A percentile compares a stretch with the other conserved stretches of the same genome.
phyloP scores from a whole-genome alignment of 164 flowering plant genomes.

The Magnolia kwangsiensis region DNA sequence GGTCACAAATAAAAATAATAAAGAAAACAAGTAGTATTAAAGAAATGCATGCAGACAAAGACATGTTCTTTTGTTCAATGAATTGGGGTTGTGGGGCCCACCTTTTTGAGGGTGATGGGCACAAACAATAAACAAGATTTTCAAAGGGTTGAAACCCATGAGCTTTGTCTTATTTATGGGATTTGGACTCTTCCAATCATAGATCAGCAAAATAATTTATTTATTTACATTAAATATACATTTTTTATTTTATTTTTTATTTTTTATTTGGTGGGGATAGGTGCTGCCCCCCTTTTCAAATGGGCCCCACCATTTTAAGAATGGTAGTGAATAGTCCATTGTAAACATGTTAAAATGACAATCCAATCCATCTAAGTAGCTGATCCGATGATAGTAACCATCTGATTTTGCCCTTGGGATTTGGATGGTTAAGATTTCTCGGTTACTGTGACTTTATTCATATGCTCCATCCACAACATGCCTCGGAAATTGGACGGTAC shows the following conservation, averaged over 20 bases:
- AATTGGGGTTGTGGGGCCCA: constrained; percentile 4
- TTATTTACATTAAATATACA: neutral
- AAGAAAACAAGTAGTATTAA: neutral
- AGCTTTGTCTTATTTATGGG: constrained; percentile 15
- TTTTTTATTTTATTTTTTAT: neutral
- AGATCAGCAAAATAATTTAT: constrained; percentile 10
- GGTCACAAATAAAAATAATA: neutral
- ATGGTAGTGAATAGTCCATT: neutral
- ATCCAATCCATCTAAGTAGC: neutral
- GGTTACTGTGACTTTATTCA: too few species aligned
- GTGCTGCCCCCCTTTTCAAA: constrained; percentile 4
- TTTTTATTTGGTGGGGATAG: neutral
- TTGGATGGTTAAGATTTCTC: too few species aligned
- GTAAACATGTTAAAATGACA: neutral
- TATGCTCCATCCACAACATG: too few species aligned
- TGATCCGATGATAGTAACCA: too few species aligned
- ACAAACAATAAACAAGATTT: constrained; percentile 19
- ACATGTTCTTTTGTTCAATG: constrained; percentile 7
- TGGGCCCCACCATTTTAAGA: neutral
- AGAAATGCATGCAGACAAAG: constrained; percentile 1
- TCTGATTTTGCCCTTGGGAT: too few species aligned
- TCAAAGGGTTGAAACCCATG: constrained; percentile 24
- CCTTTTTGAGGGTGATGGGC: constrained; percentile 14
- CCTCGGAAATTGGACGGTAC: too few species aligned
- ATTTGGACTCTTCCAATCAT: constrained; percentile 42